phyloP scores from a whole-genome alignment of 139 green algal genomes.

The Ulvella scutata region DNA sequence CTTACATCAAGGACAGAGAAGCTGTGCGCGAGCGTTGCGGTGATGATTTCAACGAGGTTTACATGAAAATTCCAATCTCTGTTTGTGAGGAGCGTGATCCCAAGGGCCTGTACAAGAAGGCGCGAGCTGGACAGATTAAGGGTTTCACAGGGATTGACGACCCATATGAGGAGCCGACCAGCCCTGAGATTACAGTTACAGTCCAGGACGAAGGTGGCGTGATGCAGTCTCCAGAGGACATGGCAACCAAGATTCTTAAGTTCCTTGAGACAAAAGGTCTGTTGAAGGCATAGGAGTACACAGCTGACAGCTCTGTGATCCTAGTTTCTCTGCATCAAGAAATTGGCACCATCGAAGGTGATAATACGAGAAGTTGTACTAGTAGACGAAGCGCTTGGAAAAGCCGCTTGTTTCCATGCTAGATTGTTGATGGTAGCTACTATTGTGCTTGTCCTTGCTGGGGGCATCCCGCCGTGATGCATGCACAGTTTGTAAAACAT shows the following conservation, averaged over 20 bases:
- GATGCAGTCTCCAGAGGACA: constrained; percentile 32
- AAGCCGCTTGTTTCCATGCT: no score
- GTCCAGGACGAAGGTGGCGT: constrained; percentile 36
- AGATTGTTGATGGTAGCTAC: no score
- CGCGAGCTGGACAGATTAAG: constrained; percentile 76
- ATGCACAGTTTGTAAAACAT: no score
- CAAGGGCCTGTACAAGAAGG: constrained; percentile 93
- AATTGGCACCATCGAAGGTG: no score
- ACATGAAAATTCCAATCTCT: constrained; percentile 78
- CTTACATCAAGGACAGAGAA: constrained; percentile 64
- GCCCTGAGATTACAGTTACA: constrained; percentile 65
- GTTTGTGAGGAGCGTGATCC: constrained; percentile 85
- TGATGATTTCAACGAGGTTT: constrained; percentile 75
- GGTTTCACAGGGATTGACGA: constrained; percentile 85
- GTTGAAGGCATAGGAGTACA: constrained; percentile 4
- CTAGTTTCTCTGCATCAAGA: no score
- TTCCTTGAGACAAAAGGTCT: constrained; percentile 35
- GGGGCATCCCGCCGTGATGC: no score
- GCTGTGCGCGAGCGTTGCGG: constrained; percentile 38
- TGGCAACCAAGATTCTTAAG: constrained; percentile 41
- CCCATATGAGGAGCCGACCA: constrained; percentile 76
- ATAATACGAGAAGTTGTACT: no score
- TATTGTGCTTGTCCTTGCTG: no score
- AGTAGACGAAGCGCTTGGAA: no score
- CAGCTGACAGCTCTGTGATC: no score